phyloP scores from a whole-genome alignment of 345 rosid genomes.

The Triadica sebifera region DNA sequence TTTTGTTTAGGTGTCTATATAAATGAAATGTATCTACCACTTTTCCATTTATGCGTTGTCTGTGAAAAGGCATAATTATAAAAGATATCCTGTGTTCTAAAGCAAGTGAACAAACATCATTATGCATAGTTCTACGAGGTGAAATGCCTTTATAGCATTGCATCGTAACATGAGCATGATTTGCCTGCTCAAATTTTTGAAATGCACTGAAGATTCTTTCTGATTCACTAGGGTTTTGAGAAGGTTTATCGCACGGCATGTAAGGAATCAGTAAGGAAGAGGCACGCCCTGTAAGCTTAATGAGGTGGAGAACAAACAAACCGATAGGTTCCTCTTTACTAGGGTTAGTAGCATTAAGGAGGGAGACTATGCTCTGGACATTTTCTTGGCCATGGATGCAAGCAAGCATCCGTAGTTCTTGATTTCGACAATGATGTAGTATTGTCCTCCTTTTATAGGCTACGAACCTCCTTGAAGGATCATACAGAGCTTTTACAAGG shows the following conservation, averaged over 20 bases:
- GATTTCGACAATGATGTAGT: slow-evolving; percentile 28
- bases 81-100: slow-evolving; percentile 16
- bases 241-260: slow-evolving; percentile 1
- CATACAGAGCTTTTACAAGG: slow-evolving; percentile 45
- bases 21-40: neutral
- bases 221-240: slow-evolving; percentile 2
- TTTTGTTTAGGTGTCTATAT: slow-evolving; percentile 18
- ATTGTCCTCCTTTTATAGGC: slow-evolving; percentile 54
- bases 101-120: slow-evolving; percentile 24
- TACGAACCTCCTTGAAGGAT: slow-evolving; percentile 55
- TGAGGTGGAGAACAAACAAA: slow-evolving; percentile 33
- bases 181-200: slow-evolving; percentile 6
- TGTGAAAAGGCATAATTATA: slow-evolving; percentile 21
- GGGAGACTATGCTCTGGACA: slow-evolving; percentile 12
- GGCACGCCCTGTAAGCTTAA: slow-evolving; percentile 37
- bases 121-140: slow-evolving; percentile 18
- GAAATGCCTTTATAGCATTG: slow-evolving; percentile 19
- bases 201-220: slow-evolving; percentile 17
- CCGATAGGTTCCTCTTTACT: slow-evolving; percentile 25
- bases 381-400: slow-evolving; percentile 41
- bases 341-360: slow-evolving; percentile 34
- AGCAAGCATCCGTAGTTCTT: slow-evolving; percentile 49
- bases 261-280: slow-evolving; percentile 32
- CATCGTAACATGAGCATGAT: neutral
- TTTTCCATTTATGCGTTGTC: neutral